phyloP scores from a whole-genome alignment of 129 eudicot species.

The Flaveria linearis region DNA sequence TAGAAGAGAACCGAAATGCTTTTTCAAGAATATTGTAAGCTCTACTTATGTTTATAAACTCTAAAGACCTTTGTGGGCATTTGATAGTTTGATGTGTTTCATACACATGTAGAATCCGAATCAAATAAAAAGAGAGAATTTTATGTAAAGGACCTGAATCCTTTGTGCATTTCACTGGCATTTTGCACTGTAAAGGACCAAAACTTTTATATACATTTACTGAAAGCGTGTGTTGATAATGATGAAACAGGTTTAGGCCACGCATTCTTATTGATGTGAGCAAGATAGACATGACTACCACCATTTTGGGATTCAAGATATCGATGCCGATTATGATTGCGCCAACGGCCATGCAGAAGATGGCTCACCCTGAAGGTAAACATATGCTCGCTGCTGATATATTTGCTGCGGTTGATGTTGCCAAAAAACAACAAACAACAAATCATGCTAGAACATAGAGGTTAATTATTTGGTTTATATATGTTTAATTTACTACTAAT shows the following conservation, averaged over 20 bases:
- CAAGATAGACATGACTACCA: conserved; percentile 82
- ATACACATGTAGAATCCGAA: too few relatives aligned
- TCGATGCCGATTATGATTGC: conserved; percentile 97
- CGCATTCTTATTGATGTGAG: conserved; percentile 90
- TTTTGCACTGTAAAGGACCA: too few relatives aligned
- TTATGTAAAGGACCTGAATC: too few relatives aligned
- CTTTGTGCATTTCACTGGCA: too few relatives aligned
- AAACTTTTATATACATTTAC: neutral
- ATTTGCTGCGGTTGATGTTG: neutral
- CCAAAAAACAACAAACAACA: neutral
- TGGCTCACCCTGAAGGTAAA: conserved; percentile 99
- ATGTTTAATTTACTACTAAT: neutral
- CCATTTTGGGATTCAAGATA: conserved; percentile 82
- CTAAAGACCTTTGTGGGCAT: too few relatives aligned
- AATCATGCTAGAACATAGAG: neutral
- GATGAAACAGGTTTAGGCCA: conserved; percentile 75
- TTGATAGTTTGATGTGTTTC: neutral
- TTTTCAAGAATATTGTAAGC: conserved; percentile 86
- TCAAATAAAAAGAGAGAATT: too few relatives aligned
- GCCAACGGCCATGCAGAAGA: conserved; percentile 86
- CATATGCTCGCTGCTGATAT: neutral
- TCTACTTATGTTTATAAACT: neutral
- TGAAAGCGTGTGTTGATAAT: neutral
- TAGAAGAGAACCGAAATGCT: conserved; percentile 85
- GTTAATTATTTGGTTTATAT: neutral